These are phyloP conservation scores for Trichosporon coremiiforme DNA, from an alignment of 1,284 basidiomycete species.

Conservation along the genomic window DNA sequence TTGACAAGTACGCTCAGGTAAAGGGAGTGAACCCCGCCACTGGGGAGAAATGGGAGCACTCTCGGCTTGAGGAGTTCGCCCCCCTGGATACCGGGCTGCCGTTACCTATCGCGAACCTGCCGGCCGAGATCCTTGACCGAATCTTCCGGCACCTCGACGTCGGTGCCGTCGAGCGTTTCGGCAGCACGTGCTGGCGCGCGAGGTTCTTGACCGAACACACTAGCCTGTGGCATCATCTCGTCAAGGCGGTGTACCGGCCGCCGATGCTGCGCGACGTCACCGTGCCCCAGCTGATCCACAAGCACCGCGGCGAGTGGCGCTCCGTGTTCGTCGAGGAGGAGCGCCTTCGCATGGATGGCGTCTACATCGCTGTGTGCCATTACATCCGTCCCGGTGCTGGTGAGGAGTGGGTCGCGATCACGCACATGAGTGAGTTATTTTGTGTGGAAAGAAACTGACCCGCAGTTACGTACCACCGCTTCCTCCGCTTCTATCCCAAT, in stretches of 20 bases:
- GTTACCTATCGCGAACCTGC: constrained; percentile 64
- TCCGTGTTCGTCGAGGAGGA: constrained; percentile 78
- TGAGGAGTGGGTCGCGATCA: constrained; percentile 74
- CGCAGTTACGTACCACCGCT: constrained; percentile 57
- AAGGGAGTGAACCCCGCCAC: constrained; percentile 1
- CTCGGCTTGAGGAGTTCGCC: constrained; percentile 59
- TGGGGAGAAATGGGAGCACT: constrained; percentile 4
- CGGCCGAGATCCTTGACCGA: constrained; percentile 72
- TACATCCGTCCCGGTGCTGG: constrained; percentile 71
- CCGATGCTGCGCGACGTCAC: constrained; percentile 57
- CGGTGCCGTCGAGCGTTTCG: constrained; percentile 74
- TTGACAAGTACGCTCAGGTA: constrained; percentile 6
- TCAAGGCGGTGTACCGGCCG: constrained; percentile 66
- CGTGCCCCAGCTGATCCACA: constrained; percentile 58
- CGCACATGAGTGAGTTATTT: constrained; percentile 52
- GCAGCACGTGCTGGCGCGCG: constrained; percentile 68
- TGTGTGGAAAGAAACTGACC: background rate
- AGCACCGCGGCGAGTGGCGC: constrained; percentile 68
- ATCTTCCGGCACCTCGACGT: constrained; percentile 65
- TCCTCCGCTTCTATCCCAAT: constrained; percentile 82
- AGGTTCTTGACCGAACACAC: constrained; percentile 69
- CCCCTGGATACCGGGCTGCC: constrained; percentile 68
- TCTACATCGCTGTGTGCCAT: constrained; percentile 87
- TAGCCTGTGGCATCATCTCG: constrained; percentile 64
- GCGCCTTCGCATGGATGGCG: constrained; percentile 77